Evolutionary conservation across 2,329 filamentous ascomycete genomes (phyloP), one percentile per base, ranked within the genome.

Genomic region (Neonectria faginata): DNA sequence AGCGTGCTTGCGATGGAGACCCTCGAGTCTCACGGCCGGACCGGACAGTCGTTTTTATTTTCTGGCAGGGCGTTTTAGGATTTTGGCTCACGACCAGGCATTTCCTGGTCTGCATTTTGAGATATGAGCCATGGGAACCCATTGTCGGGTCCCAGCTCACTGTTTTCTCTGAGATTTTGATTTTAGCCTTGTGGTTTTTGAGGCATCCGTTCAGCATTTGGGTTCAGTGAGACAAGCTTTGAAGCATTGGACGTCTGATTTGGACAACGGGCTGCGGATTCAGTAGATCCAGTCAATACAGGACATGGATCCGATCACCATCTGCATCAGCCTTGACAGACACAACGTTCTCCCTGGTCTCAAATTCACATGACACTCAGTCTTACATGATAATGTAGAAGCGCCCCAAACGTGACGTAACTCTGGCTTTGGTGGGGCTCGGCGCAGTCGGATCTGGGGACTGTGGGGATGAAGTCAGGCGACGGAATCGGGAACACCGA

Each of bases 321-420:
- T 18, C 20, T 42, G 36, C n/a, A 57, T 36, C 33, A 27, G 27
- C 36, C 33, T 25, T 56, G 52, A 36, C 47, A 22, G 41, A 31
- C 42, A 29, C 25, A 41, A 25, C 53, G 18, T 45, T 44, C 18
- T 22, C 56, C 44, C 56, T 51, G 52, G 44, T 56, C 51, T 56
- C 20, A 22, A 9, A 66, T 67, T 73, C 70, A 73, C 70, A 73
- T 73, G 70, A 72, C 25, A 25, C 22, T 22, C 64, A 72, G 36
- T 66, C 57, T 60, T 70, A 67, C 70, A 72, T 72, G 70, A 69
- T 57, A 61, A 62, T 31, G 20, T 47, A 39, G 39, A 20, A 10
- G 55, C 41, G 48, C 63, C 53, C 60, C 63, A 60, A 52, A 45
- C 45, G 51, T 56, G 57, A 62, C 64, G 60, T 64, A 54, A 39